Percentiles rank a stretch among this genome's conserved stretches.
phyloP scores from a whole-genome alignment of 805 yeast genomes.

The Saccharomycopsis fibuligera region DNA sequence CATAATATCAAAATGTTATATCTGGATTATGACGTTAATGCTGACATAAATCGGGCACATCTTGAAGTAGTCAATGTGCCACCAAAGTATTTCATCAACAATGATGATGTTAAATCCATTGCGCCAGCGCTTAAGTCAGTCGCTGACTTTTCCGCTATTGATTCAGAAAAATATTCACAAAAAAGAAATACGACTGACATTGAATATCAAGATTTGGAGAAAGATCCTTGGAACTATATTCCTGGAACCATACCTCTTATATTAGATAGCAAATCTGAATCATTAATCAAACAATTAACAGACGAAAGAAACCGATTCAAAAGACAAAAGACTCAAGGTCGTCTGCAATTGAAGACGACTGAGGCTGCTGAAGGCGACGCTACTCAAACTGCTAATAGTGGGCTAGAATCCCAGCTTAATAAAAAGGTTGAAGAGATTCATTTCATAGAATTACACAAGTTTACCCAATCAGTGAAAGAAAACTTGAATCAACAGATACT shows the following conservation, averaged over 20 bases:
- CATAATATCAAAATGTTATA: background rate
- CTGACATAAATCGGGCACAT: background rate
- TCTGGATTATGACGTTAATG: too few relatives aligned
- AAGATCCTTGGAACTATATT: background rate
- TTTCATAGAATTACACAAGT: constrained; percentile 7
- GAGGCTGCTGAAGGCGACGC: background rate
- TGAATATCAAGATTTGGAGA: background rate
- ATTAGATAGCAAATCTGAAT: background rate
- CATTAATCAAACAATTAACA: constrained; percentile 1
- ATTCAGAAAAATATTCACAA: background rate
- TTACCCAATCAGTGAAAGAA: background rate
- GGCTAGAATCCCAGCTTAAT: too few relatives aligned
- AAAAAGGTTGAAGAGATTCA: background rate
- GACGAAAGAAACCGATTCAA: constrained; percentile 7
- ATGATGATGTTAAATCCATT: constrained; percentile 10
- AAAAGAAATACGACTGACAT: background rate
- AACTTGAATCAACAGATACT: constrained; percentile 15
- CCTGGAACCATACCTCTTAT: constrained; percentile 16
- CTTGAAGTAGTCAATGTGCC: constrained; percentile 5
- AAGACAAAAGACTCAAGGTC: constrained; percentile 10
- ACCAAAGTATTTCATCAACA: constrained; percentile 6
- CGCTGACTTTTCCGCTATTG: background rate
- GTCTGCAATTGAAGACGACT: background rate
- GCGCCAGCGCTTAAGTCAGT: constrained; percentile 9
- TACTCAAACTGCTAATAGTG: background rate